Evolutionary conservation across 257 asterid genomes (phyloP).

Genomic region (Leptodermis oblonga): DNA sequence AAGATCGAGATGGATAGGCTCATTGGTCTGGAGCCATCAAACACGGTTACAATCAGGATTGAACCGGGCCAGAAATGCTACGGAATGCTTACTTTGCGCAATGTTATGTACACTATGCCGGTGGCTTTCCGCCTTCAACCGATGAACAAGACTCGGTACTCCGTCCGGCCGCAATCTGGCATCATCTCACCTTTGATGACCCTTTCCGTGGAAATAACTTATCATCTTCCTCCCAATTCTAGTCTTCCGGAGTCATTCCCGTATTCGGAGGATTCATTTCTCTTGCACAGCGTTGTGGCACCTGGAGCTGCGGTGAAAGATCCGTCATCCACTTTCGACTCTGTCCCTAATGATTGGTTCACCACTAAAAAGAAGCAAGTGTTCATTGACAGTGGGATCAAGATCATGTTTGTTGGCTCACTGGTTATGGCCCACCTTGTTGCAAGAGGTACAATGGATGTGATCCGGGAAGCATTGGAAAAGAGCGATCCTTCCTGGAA

Average conservation of each 20-base stretch:
- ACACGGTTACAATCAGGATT: constrained; percentile 45
- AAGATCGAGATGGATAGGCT: constrained; percentile 55
- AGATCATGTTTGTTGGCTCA: constrained; percentile 67
- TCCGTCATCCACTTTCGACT: constrained; percentile 31
- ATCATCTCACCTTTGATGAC: constrained; percentile 60
- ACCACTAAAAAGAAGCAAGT: constrained; percentile 78
- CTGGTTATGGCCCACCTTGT: constrained; percentile 40
- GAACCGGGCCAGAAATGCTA: constrained; percentile 54
- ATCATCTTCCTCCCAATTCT: constrained; percentile 34
- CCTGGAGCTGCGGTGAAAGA: constrained; percentile 60
- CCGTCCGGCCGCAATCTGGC: constrained; percentile 55
- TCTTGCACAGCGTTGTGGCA: constrained; percentile 68
- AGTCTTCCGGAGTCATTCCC: constrained; percentile 48
- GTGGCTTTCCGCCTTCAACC: constrained; percentile 75
- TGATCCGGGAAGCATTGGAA: constrained; percentile 60
- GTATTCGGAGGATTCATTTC: constrained; percentile 50
- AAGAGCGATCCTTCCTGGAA: constrained; percentile 51
- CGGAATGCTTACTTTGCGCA: constrained; percentile 50
- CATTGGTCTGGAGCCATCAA: constrained; percentile 66
- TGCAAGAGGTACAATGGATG: constrained; percentile 56
- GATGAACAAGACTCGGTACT: constrained; percentile 41
- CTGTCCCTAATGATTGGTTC: constrained; percentile 71
- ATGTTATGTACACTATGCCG: constrained; percentile 87
- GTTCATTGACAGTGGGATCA: constrained; percentile 65
- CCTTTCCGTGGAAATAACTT: constrained; percentile 48